Base-by-base conservation (phyloP, 768 basidiomycete genomes). In the Tricholoma flavovirens region DNA sequence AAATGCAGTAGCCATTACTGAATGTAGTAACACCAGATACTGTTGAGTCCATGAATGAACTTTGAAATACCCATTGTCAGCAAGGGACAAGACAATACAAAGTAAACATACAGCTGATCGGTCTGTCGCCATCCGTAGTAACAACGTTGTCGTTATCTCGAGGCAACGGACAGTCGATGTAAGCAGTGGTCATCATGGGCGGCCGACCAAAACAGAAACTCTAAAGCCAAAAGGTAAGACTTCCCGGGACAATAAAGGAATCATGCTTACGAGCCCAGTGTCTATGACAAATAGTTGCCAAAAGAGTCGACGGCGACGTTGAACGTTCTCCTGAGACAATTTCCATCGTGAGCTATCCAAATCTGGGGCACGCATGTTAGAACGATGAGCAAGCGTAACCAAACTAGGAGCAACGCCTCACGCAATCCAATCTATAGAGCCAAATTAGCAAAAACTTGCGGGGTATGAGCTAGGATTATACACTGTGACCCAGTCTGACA, bases 261-360 rank as follows among this genome's bases (percentile, higher is more conserved):
- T 29, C 26, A 30, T 29, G 60, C 71, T 48, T 61, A 89, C 88
- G 36, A 79, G 68, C 76, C 80, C 82, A 0, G 83, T 83, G 61
- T 89, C 88, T 26, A 80, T 64, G 22, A 73, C 60, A 62, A 85
- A 88, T n/a, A 88, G 66, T 49, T 84, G 80, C 85, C 87, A 90
- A 64, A 88, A 88, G 10, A 85, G 69, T 19, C 73, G 73, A 53
- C 74, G 77, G 15, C 87, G 80, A 54, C 75, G 71, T 56, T 82
- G 72, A 15, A 72, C 65, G 38, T 73, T 66, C 19, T 69, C 67
- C 24, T 76, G 72, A 15, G 76, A 72, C 5, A 89, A 71, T 26
- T 81, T 77, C 82, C 86, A 89, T 24, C 83, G 75, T 5, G 74
- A 70, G 50, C 82, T 77, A 55, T 84, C 78, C 33, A 87, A 70